Percentiles rank a stretch among this genome's conserved stretches.
Conservation (phyloP, 495 filamentous ascomycete species). For the Talaromyces trachyspermus region DNA sequence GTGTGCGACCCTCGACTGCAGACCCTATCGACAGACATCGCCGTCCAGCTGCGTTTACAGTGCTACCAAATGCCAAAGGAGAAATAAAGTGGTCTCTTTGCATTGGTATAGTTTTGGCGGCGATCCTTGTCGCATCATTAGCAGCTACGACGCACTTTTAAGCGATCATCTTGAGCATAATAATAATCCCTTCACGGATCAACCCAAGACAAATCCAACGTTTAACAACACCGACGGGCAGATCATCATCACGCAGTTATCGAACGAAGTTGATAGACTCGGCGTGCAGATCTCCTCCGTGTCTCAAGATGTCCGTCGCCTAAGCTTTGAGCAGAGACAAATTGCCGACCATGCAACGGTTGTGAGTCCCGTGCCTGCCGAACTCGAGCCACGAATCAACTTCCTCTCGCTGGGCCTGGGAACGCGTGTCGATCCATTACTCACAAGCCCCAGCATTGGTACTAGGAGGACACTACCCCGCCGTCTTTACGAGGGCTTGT, state of each 20-base stretch:
- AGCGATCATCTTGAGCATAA: not conserved
- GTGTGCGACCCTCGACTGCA: not conserved
- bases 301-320: conserved; percentile 24
- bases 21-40: conserved; percentile 4
- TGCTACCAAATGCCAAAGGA: not conserved
- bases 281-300: conserved; percentile 29
- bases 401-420: conserved; percentile 28
- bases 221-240: conserved; percentile 18
- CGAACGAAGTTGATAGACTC: conserved; percentile 24
- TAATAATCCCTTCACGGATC: not conserved
- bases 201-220: not conserved
- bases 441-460: conserved; percentile 25
- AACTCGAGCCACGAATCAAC: conserved; percentile 22
- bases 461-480: conserved; percentile 7
- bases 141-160: not conserved
- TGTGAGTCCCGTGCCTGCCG: conserved; percentile 1
- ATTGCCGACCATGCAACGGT: not conserved
- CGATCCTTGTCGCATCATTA: not conserved
- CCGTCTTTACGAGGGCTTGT: conserved; percentile 1
- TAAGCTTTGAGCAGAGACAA: conserved; percentile 16
- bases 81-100: not conserved
- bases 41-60: not conserved
- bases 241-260: conserved; percentile 22
- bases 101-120: not conserved
- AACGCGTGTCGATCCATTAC: conserved; percentile 28